These are phyloP conservation scores for Ilyonectria robusta DNA, from an alignment of 2,329 filamentous ascomycete genomes.

Conservation along the genomic window DNA sequence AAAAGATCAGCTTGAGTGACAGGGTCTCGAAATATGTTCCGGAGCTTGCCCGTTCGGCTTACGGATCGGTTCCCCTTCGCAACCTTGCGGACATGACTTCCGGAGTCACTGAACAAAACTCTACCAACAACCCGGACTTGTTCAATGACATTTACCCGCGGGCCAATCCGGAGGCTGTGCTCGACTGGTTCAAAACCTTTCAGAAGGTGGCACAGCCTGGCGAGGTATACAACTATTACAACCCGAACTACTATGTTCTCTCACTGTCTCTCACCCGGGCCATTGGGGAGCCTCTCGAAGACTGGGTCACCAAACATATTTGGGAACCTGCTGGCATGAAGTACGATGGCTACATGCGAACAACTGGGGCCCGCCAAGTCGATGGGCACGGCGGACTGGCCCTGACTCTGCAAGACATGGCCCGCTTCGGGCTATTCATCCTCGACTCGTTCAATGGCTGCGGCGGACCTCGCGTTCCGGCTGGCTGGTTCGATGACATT, in stretches of 20 bases:
- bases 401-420: slow-evolving; percentile 8
- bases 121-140: not conserved
- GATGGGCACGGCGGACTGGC: slow-evolving; percentile 4
- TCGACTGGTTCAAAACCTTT: slow-evolving; percentile 4
- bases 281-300: not conserved
- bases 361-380: not conserved
- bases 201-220: not conserved
- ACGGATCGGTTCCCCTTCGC: not conserved
- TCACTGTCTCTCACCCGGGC: slow-evolving; percentile 6
- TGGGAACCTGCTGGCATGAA: slow-evolving; percentile 14
- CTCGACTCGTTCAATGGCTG: not conserved
- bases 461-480: not conserved
- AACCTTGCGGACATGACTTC: slow-evolving; percentile 4
- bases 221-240: slow-evolving; percentile 5
- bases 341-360: slow-evolving; percentile 9
- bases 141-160: slow-evolving; percentile 11
- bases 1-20: not conserved
- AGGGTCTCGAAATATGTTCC: no score
- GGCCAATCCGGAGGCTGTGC: not conserved
- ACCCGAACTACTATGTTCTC: slow-evolving; percentile 9
- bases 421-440: slow-evolving; percentile 2
- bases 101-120: not conserved
- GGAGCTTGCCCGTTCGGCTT: no score
- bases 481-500: not conserved
- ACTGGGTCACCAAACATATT: not conserved